Evolutionary conservation across 768 basidiomycete species (phyloP), one percentile per base, ranked within the genome.

Genomic region (Austroboletus festivus): DNA sequence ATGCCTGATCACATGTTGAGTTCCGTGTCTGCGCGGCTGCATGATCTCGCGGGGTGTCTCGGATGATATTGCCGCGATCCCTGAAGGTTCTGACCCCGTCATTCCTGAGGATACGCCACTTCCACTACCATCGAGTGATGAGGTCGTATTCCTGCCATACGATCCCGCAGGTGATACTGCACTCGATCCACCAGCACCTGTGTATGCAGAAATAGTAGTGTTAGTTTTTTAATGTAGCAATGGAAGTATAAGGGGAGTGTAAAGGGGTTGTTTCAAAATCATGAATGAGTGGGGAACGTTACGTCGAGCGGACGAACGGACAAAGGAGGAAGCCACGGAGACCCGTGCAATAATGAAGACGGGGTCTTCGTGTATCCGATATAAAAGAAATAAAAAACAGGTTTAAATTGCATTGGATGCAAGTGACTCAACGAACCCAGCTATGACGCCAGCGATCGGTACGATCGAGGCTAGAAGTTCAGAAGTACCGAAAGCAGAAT

Each of bases 91-190:
- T 4, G 54, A 49, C 0, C 38, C 52, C 11, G 48, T 28, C 40
- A 59, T 19, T 13, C 41, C 55, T 1, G 57, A 47, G 9, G 60
- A 62, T 24, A 50, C 22, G 3, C 60, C 49, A 11, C 56, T 52
- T 5, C 41, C 51, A 1, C 47, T 35, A 1, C 54, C 59, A 1
- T 63, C 60, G 5, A 55, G 43, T 3, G 64, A 66, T 1, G 61
- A 57, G 5, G 48, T 46, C 4, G 58, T 50, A 4, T 52, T 54
- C 13, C 58, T 62, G 10, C 49, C 58, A 28, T 49, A 62, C 0
- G 67, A 68, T 23, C 51, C 56, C 4, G 54, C 49, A 0, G 64
- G 64, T 0, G 64, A 66, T 11, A 30, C 49, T 0, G 60, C 53
- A 15, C 51, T 51, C 18, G 56, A 37, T 24, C 44, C 47, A 37